Evolutionary conservation across 176 grass and related monocot genomes (phyloP), one percentile per base, ranked within the genome.

Genomic region (Aegilops sharonensis): DNA sequence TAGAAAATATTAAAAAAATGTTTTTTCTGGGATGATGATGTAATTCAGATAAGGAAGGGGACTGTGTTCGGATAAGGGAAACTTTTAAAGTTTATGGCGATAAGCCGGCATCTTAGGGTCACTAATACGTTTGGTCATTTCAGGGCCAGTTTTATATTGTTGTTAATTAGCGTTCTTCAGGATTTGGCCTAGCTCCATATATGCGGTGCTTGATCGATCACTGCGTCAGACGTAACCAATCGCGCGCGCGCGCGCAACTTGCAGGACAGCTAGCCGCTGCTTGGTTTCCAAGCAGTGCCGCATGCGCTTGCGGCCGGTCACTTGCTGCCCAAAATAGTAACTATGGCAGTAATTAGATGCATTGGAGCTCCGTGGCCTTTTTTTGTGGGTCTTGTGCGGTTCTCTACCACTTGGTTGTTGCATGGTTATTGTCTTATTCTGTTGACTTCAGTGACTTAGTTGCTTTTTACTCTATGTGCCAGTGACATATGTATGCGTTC

Each of bases 51-150:
- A 87, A 59, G 54, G 54, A 57, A 21, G 56, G 56, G 20, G 0
- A 59, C 56, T 59, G 56, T 59, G 56, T 59, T 59, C 7, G 20
- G 56, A 59, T 59, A 59, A 59, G 56, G 56, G 56, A 59, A 21
- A 21, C 18, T 9, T 21, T 21, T 59, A 21, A 85, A 77, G 81
- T 64, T 78, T 85, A 77, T 88, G 86, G 81, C 40, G 82, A 91
- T 88, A 91, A 85, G 86, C 78, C 14, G 50, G 90, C 86, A 91
- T 91, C 90, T 91, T 31, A 71, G 70, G 35, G 86, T 91, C 90
- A 91, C 90, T 88, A 82, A 71, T 72, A 88, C 64, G 86, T 82
- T 75, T 30, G 24, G 90, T 91, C 90, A 88, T 91, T 85, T 91
- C 90, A 81, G 52, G 52, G 62, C 5, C 70, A 43, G 15, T 81